Percentiles rank a stretch among this genome's conserved stretches.
Conservation (phyloP, 2,329 filamentous ascomycete genomes). For the Colletotrichum gloeosporioides region DNA sequence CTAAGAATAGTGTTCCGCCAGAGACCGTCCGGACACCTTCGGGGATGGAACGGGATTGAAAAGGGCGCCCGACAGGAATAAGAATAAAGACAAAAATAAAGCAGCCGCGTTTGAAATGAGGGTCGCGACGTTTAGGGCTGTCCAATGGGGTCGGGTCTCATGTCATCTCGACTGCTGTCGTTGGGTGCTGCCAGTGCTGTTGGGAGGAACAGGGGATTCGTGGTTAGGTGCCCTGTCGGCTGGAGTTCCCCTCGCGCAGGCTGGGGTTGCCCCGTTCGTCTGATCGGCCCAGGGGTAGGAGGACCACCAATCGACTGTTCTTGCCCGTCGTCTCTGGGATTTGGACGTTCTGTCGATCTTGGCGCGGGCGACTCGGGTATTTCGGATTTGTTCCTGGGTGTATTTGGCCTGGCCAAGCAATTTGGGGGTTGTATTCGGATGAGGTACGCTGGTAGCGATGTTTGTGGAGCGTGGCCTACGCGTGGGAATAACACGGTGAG, state of each 20-base stretch:
- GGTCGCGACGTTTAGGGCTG: not conserved
- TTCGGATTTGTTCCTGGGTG: not conserved
- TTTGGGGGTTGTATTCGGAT: not conserved
- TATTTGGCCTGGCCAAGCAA: not conserved
- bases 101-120: not conserved
- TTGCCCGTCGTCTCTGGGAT: not conserved
- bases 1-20: not conserved
- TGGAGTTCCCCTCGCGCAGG: not conserved
- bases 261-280: not conserved
- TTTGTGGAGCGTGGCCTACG: not conserved
- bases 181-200: not conserved
- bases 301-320: not conserved
- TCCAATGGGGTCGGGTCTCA: not conserved
- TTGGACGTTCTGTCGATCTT: not conserved
- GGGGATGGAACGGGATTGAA: not conserved
- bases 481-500: not conserved
- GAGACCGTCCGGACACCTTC: not conserved
- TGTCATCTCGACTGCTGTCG: not conserved
- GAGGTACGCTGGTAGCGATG: not conserved
- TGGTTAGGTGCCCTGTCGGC: not conserved
- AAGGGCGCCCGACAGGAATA: not conserved
- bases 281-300: not conserved
- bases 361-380: not conserved
- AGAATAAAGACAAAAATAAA: not conserved
- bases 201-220: not conserved